Evolutionary conservation across 2,329 filamentous ascomycete genomes (phyloP), one percentile per base, ranked within the genome.

Genomic region (Pezicula radicicola): DNA sequence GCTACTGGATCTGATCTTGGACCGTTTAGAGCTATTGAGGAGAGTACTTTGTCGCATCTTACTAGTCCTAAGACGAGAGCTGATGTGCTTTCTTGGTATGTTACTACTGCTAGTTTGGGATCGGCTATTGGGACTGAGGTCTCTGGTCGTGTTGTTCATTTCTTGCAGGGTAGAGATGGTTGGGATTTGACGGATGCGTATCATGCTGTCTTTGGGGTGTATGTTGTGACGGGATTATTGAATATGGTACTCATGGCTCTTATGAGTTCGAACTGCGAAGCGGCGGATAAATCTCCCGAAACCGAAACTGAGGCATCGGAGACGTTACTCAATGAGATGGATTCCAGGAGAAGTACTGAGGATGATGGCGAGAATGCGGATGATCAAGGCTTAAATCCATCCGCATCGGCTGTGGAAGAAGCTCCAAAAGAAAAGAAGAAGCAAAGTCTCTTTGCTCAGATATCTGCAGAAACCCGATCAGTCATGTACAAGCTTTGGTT

Each of bases 401-500:
- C 28, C 30, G 1, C 18, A 7, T 10, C n/a, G 30, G 13, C 33
- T 6, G 30, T 12, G 25, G 28, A 28, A 41, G 7, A 44, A 44
- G 4, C 15, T 33, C 21, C 10, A 43, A 37, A 43, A 49, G 13
- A 6, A 37, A 2, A 36, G 55, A 21, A 59, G 46, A n/a, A n/a
- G n/a, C 52, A 51, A 48, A 68, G 66, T 57, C 73, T 66, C 47
- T 71, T 83, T 37, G 68, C 77, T 1, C 72, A 81, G 54, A 85
- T 87, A 48, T 87, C 84, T 0, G 64, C 68, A 1, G 68, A 77
- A 13, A 85, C 84, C 0, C 74, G 78, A 12, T 73, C 71, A 2
- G 74, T 82, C 60, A 84, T 87, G 77, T 80, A 79, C 65, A 80
- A 81, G 47, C 70, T 88, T 3, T 87, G 84, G 81, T 77, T 85